Percentiles rank a stretch among this genome's conserved stretches.
Conservation (phyloP, 805 yeast genomes). For the Metschnikowia borealis region DNA sequence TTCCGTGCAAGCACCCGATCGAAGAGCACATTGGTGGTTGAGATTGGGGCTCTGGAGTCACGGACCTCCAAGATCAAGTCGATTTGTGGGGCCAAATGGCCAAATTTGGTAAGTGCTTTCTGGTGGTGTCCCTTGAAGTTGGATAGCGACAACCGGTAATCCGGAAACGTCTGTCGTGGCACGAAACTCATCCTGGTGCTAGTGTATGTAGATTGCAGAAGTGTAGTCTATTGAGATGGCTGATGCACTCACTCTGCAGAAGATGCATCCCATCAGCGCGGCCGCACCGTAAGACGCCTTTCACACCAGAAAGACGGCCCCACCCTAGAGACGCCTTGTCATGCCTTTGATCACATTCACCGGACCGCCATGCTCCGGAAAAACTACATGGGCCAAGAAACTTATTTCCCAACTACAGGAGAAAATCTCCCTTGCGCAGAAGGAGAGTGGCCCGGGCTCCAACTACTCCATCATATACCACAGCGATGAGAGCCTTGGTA, state of each 20-base stretch:
- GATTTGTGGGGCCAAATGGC: slow-evolving; percentile 68
- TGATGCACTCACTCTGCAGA: neutral
- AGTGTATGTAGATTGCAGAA: neutral
- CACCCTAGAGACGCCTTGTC: neutral
- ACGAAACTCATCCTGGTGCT: slow-evolving; percentile 40
- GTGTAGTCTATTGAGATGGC: neutral
- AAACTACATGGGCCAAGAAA: slow-evolving; percentile 65
- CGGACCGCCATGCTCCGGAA: slow-evolving; percentile 85
- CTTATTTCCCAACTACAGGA: slow-evolving; percentile 46
- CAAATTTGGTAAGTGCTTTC: slow-evolving; percentile 66
- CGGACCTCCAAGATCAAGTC: slow-evolving; percentile 81
- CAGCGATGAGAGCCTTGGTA: slow-evolving; percentile 74
- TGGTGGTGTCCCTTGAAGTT: slow-evolving; percentile 91
- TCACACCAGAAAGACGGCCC: neutral
- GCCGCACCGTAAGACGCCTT: no score
- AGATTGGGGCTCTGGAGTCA: slow-evolving; percentile 85
- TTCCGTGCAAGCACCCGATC: slow-evolving; percentile 59
- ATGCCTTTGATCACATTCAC: slow-evolving; percentile 87
- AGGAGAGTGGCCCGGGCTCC: slow-evolving; percentile 44
- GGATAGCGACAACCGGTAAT: slow-evolving; percentile 61
- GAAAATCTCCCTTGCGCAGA: slow-evolving; percentile 37
- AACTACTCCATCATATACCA: slow-evolving; percentile 63
- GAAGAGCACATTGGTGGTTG: slow-evolving; percentile 76
- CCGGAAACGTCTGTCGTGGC: slow-evolving; percentile 74
- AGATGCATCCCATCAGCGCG: neutral